phyloP scores from a whole-genome alignment of 805 yeast genomes.

The Lipomyces kockii region DNA sequence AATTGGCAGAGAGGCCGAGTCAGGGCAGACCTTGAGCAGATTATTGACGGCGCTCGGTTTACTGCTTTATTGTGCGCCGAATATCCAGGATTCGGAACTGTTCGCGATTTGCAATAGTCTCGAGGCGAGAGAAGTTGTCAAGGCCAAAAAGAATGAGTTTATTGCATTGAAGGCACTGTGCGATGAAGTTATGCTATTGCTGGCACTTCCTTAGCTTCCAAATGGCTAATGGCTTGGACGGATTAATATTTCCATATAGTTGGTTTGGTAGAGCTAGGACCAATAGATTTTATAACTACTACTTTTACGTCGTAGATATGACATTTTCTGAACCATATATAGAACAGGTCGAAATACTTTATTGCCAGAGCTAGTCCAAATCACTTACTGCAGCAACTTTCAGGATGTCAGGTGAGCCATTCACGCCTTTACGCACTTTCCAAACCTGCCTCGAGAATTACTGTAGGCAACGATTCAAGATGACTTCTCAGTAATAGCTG shows the following conservation, averaged over 20 bases:
- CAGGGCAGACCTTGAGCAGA: conserved; percentile 28
- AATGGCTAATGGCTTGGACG: background rate
- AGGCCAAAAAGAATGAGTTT: conserved; percentile 6
- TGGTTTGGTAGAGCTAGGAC: background rate
- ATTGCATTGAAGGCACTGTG: conserved; percentile 23
- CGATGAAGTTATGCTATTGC: conserved; percentile 24
- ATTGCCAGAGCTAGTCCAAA: background rate
- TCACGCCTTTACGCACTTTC: background rate
- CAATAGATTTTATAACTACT: background rate
- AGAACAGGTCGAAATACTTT: too few species aligned
- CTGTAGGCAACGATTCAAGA: background rate
- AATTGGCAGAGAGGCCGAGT: conserved; percentile 30
- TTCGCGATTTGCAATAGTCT: conserved; percentile 23
- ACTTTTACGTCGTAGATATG: background rate
- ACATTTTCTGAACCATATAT: too few species aligned
- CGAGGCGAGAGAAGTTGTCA: conserved; percentile 21
- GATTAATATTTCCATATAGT: background rate
- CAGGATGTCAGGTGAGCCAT: background rate
- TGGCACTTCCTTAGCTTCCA: background rate
- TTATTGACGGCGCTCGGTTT: conserved; percentile 34
- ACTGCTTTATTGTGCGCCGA: conserved; percentile 34
- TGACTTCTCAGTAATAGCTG: background rate
- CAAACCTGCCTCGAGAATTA: background rate
- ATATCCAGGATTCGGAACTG: conserved; percentile 14
- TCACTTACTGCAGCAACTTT: background rate